Evolutionary conservation across 768 basidiomycete genomes (phyloP).

Genomic region (Rhizopogon vinicolor): DNA sequence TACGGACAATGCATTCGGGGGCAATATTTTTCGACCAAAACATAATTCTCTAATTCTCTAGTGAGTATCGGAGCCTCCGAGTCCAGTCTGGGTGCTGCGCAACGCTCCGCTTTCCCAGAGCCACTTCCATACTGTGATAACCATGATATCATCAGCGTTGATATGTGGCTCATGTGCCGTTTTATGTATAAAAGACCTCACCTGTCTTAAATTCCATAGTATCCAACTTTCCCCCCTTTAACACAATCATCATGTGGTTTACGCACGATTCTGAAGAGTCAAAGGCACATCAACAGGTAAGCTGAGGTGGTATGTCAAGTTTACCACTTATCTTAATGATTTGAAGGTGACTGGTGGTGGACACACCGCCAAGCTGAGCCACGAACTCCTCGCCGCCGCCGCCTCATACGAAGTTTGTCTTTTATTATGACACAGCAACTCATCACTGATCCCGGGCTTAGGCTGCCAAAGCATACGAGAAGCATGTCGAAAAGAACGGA

Average conservation of each 20-base stretch:
- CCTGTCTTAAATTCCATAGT: neutral
- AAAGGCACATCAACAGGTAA: slow-evolving; percentile 14
- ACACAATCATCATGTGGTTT: slow-evolving; percentile 17
- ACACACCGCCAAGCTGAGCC: slow-evolving; percentile 19
- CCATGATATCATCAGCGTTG: neutral
- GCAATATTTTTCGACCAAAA: no score
- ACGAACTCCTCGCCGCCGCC: slow-evolving; percentile 22
- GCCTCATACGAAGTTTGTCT: slow-evolving; percentile 21
- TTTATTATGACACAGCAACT: neutral
- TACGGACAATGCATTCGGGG: no score
- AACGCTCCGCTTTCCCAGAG: no score
- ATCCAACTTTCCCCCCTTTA: neutral
- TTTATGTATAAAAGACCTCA: neutral
- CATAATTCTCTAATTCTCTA: no score
- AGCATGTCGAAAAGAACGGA: slow-evolving; percentile 14
- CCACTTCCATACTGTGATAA: no score
- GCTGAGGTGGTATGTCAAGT: neutral
- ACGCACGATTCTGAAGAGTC: slow-evolving; percentile 19
- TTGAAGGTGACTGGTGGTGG: slow-evolving; percentile 10
- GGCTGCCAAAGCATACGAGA: slow-evolving; percentile 26
- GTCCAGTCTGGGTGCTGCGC: no score
- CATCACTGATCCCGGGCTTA: slow-evolving; percentile 6
- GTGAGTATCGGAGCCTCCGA: no score
- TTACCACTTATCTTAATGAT: neutral
- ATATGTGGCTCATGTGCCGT: no score